Evolutionary conservation across 306 rosid species (phyloP), one percentile per base, ranked within the genome.

Genomic region (Gastrolobium villosum): DNA sequence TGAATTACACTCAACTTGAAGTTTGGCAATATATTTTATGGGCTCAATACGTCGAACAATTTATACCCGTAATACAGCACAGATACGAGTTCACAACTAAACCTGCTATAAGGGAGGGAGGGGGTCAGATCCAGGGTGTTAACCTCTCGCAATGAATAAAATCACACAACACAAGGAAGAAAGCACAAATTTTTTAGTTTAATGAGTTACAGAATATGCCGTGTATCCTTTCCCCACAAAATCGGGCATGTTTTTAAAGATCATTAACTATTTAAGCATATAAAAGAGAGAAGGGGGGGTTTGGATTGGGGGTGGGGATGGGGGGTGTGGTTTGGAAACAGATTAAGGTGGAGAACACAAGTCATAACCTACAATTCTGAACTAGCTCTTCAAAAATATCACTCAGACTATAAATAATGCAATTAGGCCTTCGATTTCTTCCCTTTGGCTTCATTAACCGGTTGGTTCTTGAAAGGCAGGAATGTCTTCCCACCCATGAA

Each of bases 351-450:
- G 76, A 39, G 44, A 70, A 37, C 45, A 34, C 45, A 9, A 35
- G 84, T 53, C 28, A 63, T 61, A 39, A 61, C 65, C 74, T 76
- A 61, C 67, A 77, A 70, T 82, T 78, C 70, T 57, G 56, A 86
- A 79, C 45, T 7, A 70, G 56, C 79, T 80, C 76, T 71, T 75
- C 63, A 72, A 5, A 86, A 80, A 76, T 48, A 77, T 65, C 78
- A 72, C 53, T 61, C 74, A 53, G 81, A 80, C 78, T 39, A 45
- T 81, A 82, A 80, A 76, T 7, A 79, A 82, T 79, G 82, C 80
- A 91, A 75, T 87, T 85, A 92, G 79, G 97, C 97, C 96, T 88
- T 95, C 15, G 94, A 90, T 95, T 92, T 92, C 94, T 92, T 95
- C 97, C 98, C 99, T 93, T 90, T 90, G 93, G 86, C 91, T 77